A percentile compares a stretch with the other conserved stretches of the same genome.
phyloP scores from a whole-genome alignment of 1,284 basidiomycete species.

The Rhodotorula sp. region DNA sequence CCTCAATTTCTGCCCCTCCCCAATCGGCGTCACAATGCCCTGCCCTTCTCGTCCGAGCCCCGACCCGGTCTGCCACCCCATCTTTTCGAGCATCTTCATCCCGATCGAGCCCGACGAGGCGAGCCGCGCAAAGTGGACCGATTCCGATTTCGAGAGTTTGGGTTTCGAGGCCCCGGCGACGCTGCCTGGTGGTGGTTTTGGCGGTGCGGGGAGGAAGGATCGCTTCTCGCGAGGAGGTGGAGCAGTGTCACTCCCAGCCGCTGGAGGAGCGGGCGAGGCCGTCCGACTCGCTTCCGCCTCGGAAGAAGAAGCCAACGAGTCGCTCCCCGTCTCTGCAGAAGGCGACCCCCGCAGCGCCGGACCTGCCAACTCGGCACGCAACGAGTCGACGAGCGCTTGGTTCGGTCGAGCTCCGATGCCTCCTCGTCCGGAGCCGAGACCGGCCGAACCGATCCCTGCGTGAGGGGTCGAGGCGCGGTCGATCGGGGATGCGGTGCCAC shows the following conservation, averaged over 20 bases:
- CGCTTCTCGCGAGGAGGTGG: conserved; percentile 19
- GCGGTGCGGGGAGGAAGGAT: conserved; percentile 33
- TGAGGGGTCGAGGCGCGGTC: conserved; percentile 12
- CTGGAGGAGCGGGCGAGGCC: conserved; percentile 6
- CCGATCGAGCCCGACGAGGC: conserved; percentile 64
- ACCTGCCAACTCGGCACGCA: conserved; percentile 5
- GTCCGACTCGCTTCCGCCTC: not conserved
- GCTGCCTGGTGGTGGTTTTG: not conserved
- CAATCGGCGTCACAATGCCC: conserved; percentile 84
- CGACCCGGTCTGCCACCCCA: conserved; percentile 85
- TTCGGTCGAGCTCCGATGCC: conserved; percentile 21
- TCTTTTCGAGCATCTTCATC: conserved; percentile 83
- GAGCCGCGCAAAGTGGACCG: conserved; percentile 74
- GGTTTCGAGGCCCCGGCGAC: conserved; percentile 51
- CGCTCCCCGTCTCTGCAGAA: conserved; percentile 1
- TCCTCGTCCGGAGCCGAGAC: conserved; percentile 6
- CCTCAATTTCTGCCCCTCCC: conserved; percentile 50
- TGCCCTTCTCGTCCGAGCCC: conserved; percentile 76
- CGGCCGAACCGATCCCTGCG: conserved; percentile 8
- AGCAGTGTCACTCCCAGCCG: not conserved
- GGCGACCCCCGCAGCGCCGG: conserved; percentile 3
- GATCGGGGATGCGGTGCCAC: not conserved
- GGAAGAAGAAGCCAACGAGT: not conserved
- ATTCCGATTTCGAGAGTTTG: conserved; percentile 63
- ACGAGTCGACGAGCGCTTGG: conserved; percentile 8